A percentile compares a stretch with the other conserved stretches of the same genome.
Conservation (phyloP, 306 rosid species). For the Ormosia emarginata region DNA sequence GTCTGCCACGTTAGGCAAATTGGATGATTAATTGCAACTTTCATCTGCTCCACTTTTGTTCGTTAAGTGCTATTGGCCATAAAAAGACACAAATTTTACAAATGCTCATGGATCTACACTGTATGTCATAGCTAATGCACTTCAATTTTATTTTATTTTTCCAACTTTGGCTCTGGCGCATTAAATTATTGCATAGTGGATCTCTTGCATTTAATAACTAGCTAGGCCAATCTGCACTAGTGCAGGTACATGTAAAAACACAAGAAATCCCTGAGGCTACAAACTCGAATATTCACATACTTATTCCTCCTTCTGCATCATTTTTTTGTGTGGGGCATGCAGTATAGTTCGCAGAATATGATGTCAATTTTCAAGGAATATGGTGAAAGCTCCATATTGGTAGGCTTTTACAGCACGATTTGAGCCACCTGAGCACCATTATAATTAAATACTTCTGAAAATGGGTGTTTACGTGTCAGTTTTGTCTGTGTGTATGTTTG, state of each 20-base stretch:
- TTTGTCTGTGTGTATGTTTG: background rate
- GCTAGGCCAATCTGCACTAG: background rate
- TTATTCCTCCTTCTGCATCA: background rate
- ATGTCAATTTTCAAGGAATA: conserved; percentile 4
- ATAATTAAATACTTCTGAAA: background rate
- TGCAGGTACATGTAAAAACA: background rate
- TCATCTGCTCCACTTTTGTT: background rate
- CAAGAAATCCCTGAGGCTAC: background rate
- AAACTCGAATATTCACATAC: conserved; percentile 21
- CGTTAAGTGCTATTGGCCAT: background rate
- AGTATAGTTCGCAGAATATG: background rate
- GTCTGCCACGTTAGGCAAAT: background rate
- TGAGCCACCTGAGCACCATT: conserved; percentile 26
- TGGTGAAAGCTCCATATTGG: conserved; percentile 1
- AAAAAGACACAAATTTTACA: background rate
- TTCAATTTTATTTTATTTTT: background rate
- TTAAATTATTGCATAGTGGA: conserved; percentile 34
- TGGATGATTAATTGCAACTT: conserved; percentile 18
- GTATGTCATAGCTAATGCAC: conserved; percentile 2
- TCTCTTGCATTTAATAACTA: conserved; percentile 22
- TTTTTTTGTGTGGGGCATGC: background rate
- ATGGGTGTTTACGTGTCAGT: conserved; percentile 19
- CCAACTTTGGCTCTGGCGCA: conserved; percentile 11
- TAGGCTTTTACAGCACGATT: background rate
- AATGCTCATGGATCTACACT: conserved; percentile 10